phyloP scores from a whole-genome alignment of 495 filamentous ascomycete genomes.

The Podospora bellae-mahoneyi region DNA sequence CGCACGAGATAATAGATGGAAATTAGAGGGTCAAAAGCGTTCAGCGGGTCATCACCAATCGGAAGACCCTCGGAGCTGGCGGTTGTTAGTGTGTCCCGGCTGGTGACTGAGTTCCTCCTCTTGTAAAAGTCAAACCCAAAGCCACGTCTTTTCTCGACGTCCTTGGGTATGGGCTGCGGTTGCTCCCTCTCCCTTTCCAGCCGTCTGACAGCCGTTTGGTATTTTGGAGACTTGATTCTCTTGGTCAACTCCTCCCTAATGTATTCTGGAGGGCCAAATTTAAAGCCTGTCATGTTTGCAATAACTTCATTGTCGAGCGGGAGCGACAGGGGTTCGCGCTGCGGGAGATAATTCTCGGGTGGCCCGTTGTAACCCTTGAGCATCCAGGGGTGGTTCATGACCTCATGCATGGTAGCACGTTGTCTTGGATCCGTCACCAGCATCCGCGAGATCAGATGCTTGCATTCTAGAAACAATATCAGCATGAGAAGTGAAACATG shows the following conservation, averaged over 20 bases:
- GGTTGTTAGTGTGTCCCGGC: slow-evolving; percentile 83
- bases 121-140: slow-evolving; percentile 97
- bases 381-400: slow-evolving; percentile 97
- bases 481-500: slow-evolving; percentile 24
- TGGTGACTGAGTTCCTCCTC: slow-evolving; percentile 79
- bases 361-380: slow-evolving; percentile 82
- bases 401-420: slow-evolving; percentile 81
- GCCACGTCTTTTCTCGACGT: slow-evolving; percentile 76
- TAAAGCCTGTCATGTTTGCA: slow-evolving; percentile 94
- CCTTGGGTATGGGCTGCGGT: slow-evolving; percentile 54
- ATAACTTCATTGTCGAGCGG: slow-evolving; percentile 82
- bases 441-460: slow-evolving; percentile 91
- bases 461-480: slow-evolving; percentile 66
- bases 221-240: slow-evolving; percentile 85
- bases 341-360: slow-evolving; percentile 86
- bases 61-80: slow-evolving; percentile 80
- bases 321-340: slow-evolving; percentile 76
- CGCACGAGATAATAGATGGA: slow-evolving; percentile 95
- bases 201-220: slow-evolving; percentile 71
- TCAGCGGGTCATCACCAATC: slow-evolving; percentile 81
- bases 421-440: slow-evolving; percentile 90
- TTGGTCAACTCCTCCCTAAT: slow-evolving; percentile 79
- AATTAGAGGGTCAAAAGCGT: slow-evolving; percentile 88
- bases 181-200: slow-evolving; percentile 61
- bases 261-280: slow-evolving; percentile 83